phyloP scores from a whole-genome alignment of 176 grass and related monocot species.

The Cenchrus americanus region DNA sequence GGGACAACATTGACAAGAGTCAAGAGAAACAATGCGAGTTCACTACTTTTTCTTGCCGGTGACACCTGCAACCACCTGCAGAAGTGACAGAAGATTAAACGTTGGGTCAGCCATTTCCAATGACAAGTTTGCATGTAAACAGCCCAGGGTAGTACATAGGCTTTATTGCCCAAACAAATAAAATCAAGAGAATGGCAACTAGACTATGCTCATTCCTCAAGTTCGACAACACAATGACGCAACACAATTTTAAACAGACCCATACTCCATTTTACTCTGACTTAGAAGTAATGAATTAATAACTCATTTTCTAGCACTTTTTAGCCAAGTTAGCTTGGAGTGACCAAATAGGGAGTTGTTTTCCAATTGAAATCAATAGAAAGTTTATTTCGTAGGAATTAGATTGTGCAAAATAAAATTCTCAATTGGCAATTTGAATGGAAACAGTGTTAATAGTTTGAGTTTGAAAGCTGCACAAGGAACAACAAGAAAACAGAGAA shows the following conservation, averaged over 20 bases:
- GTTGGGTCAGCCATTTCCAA: background rate
- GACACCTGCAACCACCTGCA: slow-evolving; percentile 89
- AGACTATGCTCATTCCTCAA: background rate
- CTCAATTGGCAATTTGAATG: background rate
- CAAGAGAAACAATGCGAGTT: background rate
- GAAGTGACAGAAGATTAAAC: background rate
- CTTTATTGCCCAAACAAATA: background rate
- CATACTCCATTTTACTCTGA: background rate
- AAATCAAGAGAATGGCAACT: background rate
- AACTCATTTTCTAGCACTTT: background rate
- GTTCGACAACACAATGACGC: background rate
- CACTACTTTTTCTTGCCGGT: slow-evolving; percentile 62
- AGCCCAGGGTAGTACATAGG: background rate
- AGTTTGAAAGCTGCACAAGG: background rate
- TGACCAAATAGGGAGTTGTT: background rate
- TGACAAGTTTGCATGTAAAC: background rate
- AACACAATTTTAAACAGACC: background rate
- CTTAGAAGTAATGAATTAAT: background rate
- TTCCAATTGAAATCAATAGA: background rate
- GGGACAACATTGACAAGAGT: background rate
- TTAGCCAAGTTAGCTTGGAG: background rate
- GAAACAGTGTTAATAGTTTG: background rate
- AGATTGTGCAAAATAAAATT: background rate
- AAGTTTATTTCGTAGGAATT: background rate
- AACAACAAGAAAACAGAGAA: background rate